phyloP scores from a whole-genome alignment of 2,329 filamentous ascomycete species.

The Trichoderma aggressivum region DNA sequence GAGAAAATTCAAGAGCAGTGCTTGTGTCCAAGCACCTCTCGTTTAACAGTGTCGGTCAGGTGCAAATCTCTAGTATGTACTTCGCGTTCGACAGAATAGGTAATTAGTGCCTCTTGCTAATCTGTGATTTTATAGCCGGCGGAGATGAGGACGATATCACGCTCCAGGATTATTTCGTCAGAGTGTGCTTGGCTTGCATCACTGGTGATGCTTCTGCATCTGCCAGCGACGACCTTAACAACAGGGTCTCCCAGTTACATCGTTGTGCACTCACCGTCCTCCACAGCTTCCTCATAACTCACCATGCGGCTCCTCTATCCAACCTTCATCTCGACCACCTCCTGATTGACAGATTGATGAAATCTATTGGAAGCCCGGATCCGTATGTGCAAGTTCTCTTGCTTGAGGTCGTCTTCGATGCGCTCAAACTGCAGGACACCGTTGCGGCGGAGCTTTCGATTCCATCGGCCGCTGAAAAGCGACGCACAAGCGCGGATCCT shows the following conservation, averaged over 20 bases:
- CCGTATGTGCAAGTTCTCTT: constrained; percentile 72
- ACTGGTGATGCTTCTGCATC: constrained; percentile 25
- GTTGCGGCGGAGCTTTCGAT: constrained; percentile 38
- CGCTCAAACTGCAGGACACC: constrained; percentile 62
- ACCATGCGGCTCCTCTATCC: constrained; percentile 56
- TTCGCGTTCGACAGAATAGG: not conserved
- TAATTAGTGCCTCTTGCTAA: constrained; percentile 23
- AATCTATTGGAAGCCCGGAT: constrained; percentile 59
- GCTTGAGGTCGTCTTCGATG: constrained; percentile 72
- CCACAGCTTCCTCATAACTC: constrained; percentile 64
- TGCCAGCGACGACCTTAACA: constrained; percentile 27
- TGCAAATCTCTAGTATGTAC: constrained; percentile 51
- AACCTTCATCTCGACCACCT: constrained; percentile 66
- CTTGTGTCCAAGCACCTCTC: constrained; percentile 57
- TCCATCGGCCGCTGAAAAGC: constrained; percentile 48
- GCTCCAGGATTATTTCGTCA: constrained; percentile 66
- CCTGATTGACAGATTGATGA: constrained; percentile 65
- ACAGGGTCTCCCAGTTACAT: constrained; percentile 63
- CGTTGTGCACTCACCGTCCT: constrained; percentile 67
- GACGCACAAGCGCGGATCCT: constrained; percentile 41
- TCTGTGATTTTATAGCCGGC: constrained; percentile 39
- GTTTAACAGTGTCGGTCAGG: constrained; percentile 24
- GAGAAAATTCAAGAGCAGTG: constrained; percentile 65
- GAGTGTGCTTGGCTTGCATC: constrained; percentile 63
- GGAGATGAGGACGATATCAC: constrained; percentile 54